Percentiles rank a stretch among this genome's conserved stretches.
phyloP scores from a whole-genome alignment of 495 filamentous ascomycete species.

The Bacidia rubella region DNA sequence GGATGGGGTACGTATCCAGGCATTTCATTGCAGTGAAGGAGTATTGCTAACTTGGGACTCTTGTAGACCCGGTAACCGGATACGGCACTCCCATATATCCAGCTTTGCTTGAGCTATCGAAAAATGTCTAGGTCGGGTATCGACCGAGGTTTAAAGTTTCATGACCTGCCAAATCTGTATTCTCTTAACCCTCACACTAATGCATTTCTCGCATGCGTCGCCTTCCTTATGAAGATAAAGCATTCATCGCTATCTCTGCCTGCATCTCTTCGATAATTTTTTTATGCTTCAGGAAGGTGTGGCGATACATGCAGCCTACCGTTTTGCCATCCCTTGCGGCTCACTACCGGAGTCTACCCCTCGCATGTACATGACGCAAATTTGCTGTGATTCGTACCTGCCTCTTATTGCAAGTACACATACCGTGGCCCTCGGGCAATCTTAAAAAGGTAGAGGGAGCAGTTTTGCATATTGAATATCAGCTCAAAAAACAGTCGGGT shows the following conservation, averaged over 20 bases:
- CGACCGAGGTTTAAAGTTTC: background rate
- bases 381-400: background rate
- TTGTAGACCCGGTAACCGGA: constrained; percentile 29
- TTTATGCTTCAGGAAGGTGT: background rate
- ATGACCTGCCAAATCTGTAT: background rate
- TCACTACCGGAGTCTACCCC: background rate
- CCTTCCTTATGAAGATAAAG: background rate
- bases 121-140: constrained; percentile 7
- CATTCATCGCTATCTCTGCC: background rate
- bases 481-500: too few relatives aligned
- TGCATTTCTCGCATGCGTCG: background rate
- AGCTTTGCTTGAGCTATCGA: constrained; percentile 24
- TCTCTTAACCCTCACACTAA: background rate
- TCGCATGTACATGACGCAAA: background rate
- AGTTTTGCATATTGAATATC: too few relatives aligned
- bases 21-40: background rate
- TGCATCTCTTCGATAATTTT: background rate
- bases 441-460: too few relatives aligned
- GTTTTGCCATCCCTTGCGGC: background rate
- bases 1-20: constrained; percentile 25
- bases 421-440: too few relatives aligned
- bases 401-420: background rate
- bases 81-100: constrained; percentile 32
- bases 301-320: background rate
- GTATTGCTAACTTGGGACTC: background rate